These are phyloP conservation scores for Aspergillus candidus DNA, from an alignment of 2,329 filamentous ascomycete species.

Conservation along the genomic window DNA sequence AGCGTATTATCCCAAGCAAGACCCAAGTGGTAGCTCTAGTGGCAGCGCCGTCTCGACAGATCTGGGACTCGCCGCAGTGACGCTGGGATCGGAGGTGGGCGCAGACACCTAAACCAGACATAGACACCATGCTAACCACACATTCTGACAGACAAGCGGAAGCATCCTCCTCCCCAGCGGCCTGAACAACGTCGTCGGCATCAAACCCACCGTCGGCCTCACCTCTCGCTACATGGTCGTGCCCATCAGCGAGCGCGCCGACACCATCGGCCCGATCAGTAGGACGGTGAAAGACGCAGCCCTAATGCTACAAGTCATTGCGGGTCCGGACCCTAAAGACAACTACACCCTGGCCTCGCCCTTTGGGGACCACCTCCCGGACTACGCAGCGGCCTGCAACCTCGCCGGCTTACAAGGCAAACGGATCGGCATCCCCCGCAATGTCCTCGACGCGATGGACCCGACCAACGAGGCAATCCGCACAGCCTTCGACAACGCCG, in stretches of 20 bases:
- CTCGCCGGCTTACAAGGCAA: conserved; percentile 49
- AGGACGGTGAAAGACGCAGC: conserved; percentile 55
- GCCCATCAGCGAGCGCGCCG: conserved; percentile 55
- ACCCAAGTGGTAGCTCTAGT: conserved; percentile 56
- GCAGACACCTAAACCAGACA: not conserved
- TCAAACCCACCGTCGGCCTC: conserved; percentile 62
- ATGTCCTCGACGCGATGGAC: conserved; percentile 44
- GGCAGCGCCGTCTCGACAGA: conserved; percentile 57
- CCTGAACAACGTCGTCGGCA: conserved; percentile 58
- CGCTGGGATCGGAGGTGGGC: conserved; percentile 53
- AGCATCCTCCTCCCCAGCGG: conserved; percentile 54
- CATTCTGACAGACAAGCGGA: conserved; percentile 47
- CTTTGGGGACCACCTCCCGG: conserved; percentile 43
- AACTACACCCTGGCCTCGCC: conserved; percentile 58
- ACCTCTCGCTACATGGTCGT: conserved; percentile 56
- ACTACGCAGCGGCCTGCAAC: conserved; percentile 57
- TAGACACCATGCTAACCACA: not conserved
- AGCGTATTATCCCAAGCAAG: conserved; percentile 57
- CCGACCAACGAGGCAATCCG: conserved; percentile 39
- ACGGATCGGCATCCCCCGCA: conserved; percentile 59
- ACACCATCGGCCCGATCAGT: conserved; percentile 54
- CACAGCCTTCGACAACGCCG: conserved; percentile 50
- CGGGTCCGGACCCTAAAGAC: conserved; percentile 47
- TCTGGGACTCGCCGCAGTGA: conserved; percentile 54
- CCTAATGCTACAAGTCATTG: conserved; percentile 54